Evolutionary conservation across 495 filamentous ascomycete species (phyloP), one percentile per base, ranked within the genome.

Genomic region (Neurospora sp.): DNA sequence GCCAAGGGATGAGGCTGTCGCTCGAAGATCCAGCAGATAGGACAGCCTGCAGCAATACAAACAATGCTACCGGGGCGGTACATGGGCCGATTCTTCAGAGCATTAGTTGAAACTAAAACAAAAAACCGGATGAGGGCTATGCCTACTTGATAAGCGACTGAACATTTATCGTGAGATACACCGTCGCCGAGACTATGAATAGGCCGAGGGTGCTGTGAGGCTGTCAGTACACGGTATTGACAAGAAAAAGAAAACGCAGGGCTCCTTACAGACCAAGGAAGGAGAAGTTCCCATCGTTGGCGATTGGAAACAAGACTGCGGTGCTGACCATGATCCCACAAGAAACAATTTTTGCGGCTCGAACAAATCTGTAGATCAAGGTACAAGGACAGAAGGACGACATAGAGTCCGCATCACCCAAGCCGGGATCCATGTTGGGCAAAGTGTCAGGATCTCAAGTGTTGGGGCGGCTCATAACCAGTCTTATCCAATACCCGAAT

Each of bases 321-420:
- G 79, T 72, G 37, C 77, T 79, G 70, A 81, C 75, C 83, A 84
- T 83, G 39, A 76, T 27, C 3, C 79, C 81, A 31, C 72, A 75
- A 27, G 81, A 78, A 18, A 80, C 2, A 31, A 82, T 77, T 48
- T 79, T 82, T 72, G 48, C 39, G 40, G 70, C 42, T 73, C 42
- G 70, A 27, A 69, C 72, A n/a, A 54, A 12, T 0, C 11, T 54
- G 46, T 6, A 20, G 46, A 54, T 20, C 20, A 54, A 27, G 10
- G 46, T 11, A 23, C 7, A 20, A 23, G 46, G 20, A 54, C 20
- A 23, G 20, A 54, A 54, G 20, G 9, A 54, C 46, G 46, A 23
- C 20, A 12, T 54, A 27, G n/a, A 27, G 46, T 54, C 46, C 20
- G 44, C 20, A 23, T 54, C 20, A 54, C 46, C 20, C 46, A 27